phyloP scores from a whole-genome alignment of 176 grass and related monocot species.

The Zoysia japonica region DNA sequence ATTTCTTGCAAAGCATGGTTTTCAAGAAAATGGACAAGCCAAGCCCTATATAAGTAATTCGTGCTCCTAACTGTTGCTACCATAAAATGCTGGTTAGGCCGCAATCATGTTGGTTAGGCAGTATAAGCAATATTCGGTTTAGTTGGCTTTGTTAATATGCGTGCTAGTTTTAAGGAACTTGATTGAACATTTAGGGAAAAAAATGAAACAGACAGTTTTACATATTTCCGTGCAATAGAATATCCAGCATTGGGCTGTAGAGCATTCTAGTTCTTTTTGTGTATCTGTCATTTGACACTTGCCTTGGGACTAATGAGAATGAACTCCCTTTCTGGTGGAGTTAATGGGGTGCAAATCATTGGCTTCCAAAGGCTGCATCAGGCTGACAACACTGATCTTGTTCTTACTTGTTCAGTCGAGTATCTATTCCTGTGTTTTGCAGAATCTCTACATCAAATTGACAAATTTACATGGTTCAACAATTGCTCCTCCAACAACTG shows the following conservation, averaged over 20 bases:
- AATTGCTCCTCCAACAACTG: constrained; percentile 59
- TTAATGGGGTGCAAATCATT: background rate
- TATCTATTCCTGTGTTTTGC: constrained; percentile 29
- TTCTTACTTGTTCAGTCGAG: constrained; percentile 23
- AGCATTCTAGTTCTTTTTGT: background rate
- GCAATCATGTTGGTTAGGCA: background rate
- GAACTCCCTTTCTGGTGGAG: background rate
- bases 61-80: background rate
- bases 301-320: constrained; percentile 6
- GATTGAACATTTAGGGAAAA: background rate
- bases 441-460: constrained; percentile 82
- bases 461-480: constrained; percentile 84
- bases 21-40: background rate
- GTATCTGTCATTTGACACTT: background rate
- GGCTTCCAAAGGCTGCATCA: background rate
- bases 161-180: background rate
- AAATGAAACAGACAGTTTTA: background rate
- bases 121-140: background rate
- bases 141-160: background rate
- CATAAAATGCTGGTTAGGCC: background rate
- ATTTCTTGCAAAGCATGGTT: background rate
- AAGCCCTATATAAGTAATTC: background rate
- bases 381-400: constrained; percentile 16
- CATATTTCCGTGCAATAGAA: constrained; percentile 18
- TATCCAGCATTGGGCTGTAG: background rate